These are phyloP conservation scores for Ensete glaucum DNA, from an alignment of 176 grass and related monocot species.

Conservation along the genomic window DNA sequence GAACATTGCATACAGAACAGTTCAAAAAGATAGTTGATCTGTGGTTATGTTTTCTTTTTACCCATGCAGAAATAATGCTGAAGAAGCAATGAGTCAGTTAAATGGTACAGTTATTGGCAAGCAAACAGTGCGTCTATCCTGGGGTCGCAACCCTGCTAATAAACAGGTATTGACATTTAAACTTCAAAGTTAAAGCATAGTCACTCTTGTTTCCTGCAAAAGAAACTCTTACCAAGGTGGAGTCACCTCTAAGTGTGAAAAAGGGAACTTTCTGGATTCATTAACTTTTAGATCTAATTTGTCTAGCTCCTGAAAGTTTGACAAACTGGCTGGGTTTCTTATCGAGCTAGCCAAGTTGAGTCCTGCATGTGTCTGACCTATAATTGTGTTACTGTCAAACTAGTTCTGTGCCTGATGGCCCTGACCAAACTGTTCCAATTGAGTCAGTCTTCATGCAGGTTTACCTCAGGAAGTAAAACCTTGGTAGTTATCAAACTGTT, in stretches of 20 bases:
- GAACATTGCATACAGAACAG: neutral
- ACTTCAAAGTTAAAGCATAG: neutral
- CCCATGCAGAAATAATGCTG: conserved; percentile 15
- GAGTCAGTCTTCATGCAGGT: neutral
- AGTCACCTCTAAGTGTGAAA: too few relatives aligned
- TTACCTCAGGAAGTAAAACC: neutral
- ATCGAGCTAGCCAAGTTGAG: neutral
- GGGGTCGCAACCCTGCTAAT: conserved; percentile 8
- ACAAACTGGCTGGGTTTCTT: neutral
- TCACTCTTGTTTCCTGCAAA: neutral
- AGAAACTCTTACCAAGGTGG: neutral
- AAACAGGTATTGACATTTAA: conserved; percentile 5
- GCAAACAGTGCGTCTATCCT: conserved; percentile 11
- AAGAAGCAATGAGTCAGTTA: conserved; percentile 22
- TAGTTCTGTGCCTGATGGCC: neutral
- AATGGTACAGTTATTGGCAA: conserved; percentile 20
- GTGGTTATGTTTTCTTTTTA: neutral
- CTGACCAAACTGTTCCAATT: too few relatives aligned
- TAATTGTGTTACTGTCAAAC: neutral
- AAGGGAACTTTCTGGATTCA: too few relatives aligned
- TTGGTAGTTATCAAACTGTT: neutral
- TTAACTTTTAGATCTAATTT: neutral
- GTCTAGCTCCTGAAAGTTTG: neutral
- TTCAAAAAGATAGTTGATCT: neutral
- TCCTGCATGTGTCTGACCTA: neutral